These are phyloP conservation scores for Sabuloglossum arenarium DNA, from an alignment of 495 filamentous ascomycete genomes.

Conservation along the genomic window DNA sequence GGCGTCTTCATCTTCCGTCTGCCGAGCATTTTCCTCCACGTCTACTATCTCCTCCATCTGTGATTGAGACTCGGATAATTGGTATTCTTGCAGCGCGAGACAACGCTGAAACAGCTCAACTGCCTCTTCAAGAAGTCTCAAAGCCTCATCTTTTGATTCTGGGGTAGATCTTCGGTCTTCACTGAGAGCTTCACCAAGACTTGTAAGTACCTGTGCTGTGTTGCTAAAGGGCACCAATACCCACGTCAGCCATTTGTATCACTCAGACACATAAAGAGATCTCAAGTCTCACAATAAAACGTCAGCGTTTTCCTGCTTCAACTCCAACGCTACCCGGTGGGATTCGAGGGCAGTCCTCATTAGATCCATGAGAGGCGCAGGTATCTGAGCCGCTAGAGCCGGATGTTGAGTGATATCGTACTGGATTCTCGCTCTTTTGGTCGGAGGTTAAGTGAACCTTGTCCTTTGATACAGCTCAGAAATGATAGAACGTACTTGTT, in stretches of 20 bases:
- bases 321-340: conserved; percentile 32
- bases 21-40: conserved; percentile 6
- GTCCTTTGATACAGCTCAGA: not conserved
- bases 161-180: conserved; percentile 25
- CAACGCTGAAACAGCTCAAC: conserved; percentile 42
- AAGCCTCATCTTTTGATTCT: conserved; percentile 19
- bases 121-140: conserved; percentile 35
- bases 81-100: conserved; percentile 33
- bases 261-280: not conserved
- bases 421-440: conserved; percentile 34
- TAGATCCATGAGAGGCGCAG: conserved; percentile 26
- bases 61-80: conserved; percentile 30
- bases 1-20: conserved; percentile 7
- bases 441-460: not conserved
- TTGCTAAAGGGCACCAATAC: conserved; percentile 20
- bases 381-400: conserved; percentile 31
- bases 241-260: not conserved
- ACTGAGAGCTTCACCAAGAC: conserved; percentile 34
- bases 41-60: conserved; percentile 19
- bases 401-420: conserved; percentile 43
- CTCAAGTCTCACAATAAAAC: conserved; percentile 27
- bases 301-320: conserved; percentile 42
- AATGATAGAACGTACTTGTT: conserved; percentile 34
- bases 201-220: conserved; percentile 43
- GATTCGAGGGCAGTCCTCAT: conserved; percentile 36